Evolutionary conservation across 371 early-diverging fungal genomes (phyloP).

Genomic region (Vavraia culicis): DNA sequence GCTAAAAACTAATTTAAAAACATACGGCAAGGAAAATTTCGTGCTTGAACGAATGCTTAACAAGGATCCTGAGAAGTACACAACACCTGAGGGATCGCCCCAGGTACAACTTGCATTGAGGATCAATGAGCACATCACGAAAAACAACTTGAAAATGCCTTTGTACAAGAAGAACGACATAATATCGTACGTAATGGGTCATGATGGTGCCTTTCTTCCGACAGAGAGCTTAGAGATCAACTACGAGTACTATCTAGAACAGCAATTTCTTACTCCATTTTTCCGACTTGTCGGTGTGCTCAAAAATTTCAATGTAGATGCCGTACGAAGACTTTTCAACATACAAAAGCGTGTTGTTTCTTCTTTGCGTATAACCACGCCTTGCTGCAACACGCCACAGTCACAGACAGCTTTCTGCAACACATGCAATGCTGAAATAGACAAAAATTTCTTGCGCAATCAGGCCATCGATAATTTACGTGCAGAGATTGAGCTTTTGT

Average conservation of each 20-base stretch:
- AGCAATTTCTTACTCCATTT: conserved; percentile 84
- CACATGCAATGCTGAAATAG: conserved; percentile 23
- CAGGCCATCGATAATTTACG: conserved; percentile 20
- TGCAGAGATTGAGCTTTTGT: conserved; percentile 15
- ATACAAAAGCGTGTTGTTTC: conserved; percentile 3
- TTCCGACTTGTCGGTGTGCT: conserved; percentile 9
- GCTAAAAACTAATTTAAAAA: conserved; percentile 52
- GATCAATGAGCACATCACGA: no score
- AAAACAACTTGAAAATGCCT: conserved; percentile 47
- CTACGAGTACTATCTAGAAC: conserved; percentile 74
- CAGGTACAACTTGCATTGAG: conserved; percentile 81
- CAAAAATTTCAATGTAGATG: conserved; percentile 5
- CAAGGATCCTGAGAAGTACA: conserved; percentile 71
- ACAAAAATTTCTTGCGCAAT: conserved; percentile 15
- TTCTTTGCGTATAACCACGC: conserved; percentile 26
- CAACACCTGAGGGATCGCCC: conserved; percentile 64
- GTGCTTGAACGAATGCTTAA: conserved; percentile 64
- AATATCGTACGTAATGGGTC: conserved; percentile 76
- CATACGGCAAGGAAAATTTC: conserved; percentile 56
- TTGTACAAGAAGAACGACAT: conserved; percentile 63
- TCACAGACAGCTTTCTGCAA: conserved; percentile 13
- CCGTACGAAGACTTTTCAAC: conserved; percentile 23
- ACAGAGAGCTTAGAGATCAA: conserved; percentile 54
- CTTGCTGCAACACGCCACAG: conserved; percentile 38
- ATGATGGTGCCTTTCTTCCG: conserved; percentile 58